Conservation (phyloP, 2,329 filamentous ascomycete genomes). For the Huntiella abstrusa region DNA sequence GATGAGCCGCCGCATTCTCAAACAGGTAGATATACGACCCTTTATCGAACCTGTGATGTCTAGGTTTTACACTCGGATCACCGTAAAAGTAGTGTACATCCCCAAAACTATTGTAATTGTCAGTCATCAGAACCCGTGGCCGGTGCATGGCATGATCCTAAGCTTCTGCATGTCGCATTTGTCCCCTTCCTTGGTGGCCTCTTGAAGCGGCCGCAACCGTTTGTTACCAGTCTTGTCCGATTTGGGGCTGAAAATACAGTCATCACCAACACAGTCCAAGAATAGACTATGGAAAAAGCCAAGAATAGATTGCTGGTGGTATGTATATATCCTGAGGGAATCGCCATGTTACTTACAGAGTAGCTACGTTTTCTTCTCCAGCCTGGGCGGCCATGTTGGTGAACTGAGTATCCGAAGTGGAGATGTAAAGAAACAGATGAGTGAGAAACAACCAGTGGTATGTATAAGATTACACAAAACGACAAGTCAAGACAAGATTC, state of each 20-base stretch:
- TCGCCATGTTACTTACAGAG: constrained; percentile 22
- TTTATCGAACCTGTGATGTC: constrained; percentile 66
- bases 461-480: too few relatives aligned
- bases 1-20: constrained; percentile 47
- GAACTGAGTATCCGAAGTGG: neutral
- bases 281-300: neutral
- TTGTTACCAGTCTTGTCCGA: neutral
- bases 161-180: neutral
- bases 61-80: constrained; percentile 44
- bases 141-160: neutral
- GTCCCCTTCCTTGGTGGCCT: neutral
- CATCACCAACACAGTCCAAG: neutral
- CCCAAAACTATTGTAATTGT: constrained; percentile 37
- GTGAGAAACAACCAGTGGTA: neutral
- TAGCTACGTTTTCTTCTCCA: constrained; percentile 32
- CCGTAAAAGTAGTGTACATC: constrained; percentile 67
- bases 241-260: neutral
- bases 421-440: neutral
- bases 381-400: constrained; percentile 25
- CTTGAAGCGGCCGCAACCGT: neutral
- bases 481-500: neutral
- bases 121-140: neutral
- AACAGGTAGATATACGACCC: constrained; percentile 66
- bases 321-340: neutral
- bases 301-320: neutral